phyloP scores from a whole-genome alignment of 2,329 filamentous ascomycete genomes.

The Colletotrichum destructivum region DNA sequence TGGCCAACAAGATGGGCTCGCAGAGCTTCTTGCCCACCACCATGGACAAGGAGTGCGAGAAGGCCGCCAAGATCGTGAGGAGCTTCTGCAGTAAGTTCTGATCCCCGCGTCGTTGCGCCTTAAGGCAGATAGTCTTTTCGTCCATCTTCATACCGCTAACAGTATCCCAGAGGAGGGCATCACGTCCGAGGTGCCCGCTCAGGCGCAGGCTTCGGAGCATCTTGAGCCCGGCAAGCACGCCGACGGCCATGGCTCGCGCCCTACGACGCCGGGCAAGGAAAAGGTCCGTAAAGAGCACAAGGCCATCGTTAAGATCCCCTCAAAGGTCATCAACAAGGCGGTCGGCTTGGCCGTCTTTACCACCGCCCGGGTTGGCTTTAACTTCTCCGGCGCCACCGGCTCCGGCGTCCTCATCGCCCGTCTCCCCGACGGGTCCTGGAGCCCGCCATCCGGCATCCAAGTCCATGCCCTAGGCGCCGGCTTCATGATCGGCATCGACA shows the following conservation, averaged over 20 bases:
- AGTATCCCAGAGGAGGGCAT: conserved; percentile 64
- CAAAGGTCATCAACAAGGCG: conserved; percentile 74
- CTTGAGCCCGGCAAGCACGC: conserved; percentile 41
- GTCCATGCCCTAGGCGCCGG: conserved; percentile 85
- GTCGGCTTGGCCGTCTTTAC: conserved; percentile 82
- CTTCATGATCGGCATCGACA: conserved; percentile 86
- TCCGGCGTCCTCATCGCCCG: conserved; percentile 76
- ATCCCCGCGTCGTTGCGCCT: too few relatives aligned
- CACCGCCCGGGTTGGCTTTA: conserved; percentile 76
- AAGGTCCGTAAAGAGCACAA: conserved; percentile 55
- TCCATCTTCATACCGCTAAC: conserved; percentile 37
- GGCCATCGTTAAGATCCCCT: conserved; percentile 68
- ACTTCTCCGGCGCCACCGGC: conserved; percentile 76
- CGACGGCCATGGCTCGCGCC: conserved; percentile 29
- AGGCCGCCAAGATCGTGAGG: conserved; percentile 86
- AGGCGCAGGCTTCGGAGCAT: conserved; percentile 44
- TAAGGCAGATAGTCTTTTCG: too few relatives aligned
- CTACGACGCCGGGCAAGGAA: conserved; percentile 46
- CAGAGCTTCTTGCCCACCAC: conserved; percentile 91
- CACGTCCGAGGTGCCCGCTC: conserved; percentile 57
- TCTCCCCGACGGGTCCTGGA: conserved; percentile 78
- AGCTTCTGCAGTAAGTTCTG: conserved; percentile 83
- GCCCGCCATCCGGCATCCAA: conserved; percentile 85
- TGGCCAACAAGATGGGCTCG: conserved; percentile 85
- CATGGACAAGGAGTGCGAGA: conserved; percentile 91